Conservation (phyloP, 2,329 filamentous ascomycete species). For the Fusarium setosum region DNA sequence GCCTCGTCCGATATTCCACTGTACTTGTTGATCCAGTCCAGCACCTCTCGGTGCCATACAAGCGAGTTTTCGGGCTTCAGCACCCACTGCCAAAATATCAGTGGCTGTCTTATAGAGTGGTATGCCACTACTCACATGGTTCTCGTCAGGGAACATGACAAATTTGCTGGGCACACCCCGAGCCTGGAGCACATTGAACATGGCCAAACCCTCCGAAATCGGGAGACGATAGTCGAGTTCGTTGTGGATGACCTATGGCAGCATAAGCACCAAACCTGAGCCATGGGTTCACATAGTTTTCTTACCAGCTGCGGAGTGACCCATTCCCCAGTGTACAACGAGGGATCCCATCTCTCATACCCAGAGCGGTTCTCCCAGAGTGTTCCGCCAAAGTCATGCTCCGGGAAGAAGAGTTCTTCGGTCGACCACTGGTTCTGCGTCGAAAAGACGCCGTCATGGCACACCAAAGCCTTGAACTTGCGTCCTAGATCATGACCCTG, state of each 20-base stretch:
- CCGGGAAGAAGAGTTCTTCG: constrained; percentile 77
- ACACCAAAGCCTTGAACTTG: constrained; percentile 88
- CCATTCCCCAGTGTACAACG: constrained; percentile 76
- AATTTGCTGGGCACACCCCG: constrained; percentile 81
- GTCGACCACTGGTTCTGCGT: constrained; percentile 73
- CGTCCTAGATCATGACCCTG: constrained; percentile 86
- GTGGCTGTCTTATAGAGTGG: not conserved
- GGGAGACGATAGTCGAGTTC: constrained; percentile 91
- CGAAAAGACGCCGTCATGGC: constrained; percentile 88
- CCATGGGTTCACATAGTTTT: not conserved
- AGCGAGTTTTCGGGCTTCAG: constrained; percentile 91
- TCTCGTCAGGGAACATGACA: constrained; percentile 83
- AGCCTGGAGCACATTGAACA: constrained; percentile 87
- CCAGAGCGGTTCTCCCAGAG: constrained; percentile 70
- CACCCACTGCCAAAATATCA: constrained; percentile 70
- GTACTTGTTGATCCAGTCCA: constrained; percentile 80
- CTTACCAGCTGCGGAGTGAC: constrained; percentile 83
- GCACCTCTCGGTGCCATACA: constrained; percentile 88
- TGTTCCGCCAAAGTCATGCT: constrained; percentile 74
- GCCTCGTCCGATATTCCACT: constrained; percentile 55
- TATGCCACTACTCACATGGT: constrained; percentile 55
- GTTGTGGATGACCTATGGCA: constrained; percentile 75
- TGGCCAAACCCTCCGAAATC: constrained; percentile 84
- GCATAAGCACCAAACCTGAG: not conserved
- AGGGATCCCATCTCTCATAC: constrained; percentile 78